Evolutionary conservation across 2,329 filamentous ascomycete genomes (phyloP).

Genomic region (Exophiala alcalophila): DNA sequence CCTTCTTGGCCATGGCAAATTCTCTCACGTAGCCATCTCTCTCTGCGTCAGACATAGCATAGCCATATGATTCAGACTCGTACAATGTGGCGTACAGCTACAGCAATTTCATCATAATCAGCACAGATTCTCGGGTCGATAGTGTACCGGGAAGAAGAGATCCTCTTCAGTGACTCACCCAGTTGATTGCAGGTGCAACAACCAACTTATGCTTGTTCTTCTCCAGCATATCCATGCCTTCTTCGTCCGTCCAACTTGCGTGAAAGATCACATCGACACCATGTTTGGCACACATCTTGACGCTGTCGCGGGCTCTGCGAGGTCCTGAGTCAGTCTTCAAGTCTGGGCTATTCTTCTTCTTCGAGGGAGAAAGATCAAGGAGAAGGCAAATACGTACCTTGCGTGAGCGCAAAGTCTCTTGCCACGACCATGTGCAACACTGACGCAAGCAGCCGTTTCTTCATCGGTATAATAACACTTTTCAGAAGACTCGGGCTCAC

Average conservation of each 20-base stretch:
- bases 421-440: constrained; percentile 42
- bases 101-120: no score
- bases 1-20: constrained; percentile 40
- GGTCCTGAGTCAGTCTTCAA: neutral
- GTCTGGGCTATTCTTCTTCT: neutral
- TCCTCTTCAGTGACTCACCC: no score
- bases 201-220: constrained; percentile 40
- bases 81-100: constrained; percentile 40
- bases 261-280: constrained; percentile 51
- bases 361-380: neutral
- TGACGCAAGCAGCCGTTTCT: constrained; percentile 49
- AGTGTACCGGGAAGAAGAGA: no score
- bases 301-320: constrained; percentile 42
- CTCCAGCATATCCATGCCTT: constrained; percentile 38
- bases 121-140: no score
- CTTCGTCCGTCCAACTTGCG: constrained; percentile 45
- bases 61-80: constrained; percentile 43
- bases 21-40: constrained; percentile 46
- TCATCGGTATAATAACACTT: constrained; percentile 48
- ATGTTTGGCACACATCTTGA: constrained; percentile 44
- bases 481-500: constrained; percentile 35
- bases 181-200: constrained; percentile 46
- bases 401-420: constrained; percentile 45
- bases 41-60: constrained; percentile 43
- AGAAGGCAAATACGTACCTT: constrained; percentile 7